A percentile compares a stretch with the other conserved stretches of the same genome.
phyloP scores from a whole-genome alignment of 345 rosid genomes.

The Syzygium aromaticum region DNA sequence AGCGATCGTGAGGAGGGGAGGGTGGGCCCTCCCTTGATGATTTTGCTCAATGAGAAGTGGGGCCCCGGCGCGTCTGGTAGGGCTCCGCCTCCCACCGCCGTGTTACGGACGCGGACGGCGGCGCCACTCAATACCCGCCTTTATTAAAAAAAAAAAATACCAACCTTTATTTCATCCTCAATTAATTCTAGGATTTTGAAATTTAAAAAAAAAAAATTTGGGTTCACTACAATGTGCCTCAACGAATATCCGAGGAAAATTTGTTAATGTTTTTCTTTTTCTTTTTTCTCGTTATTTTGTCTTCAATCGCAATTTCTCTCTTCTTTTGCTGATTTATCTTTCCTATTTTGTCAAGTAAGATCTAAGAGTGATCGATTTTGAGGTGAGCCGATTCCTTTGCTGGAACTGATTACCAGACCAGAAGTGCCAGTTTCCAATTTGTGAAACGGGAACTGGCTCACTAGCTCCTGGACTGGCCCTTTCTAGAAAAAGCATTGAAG shows the following conservation, averaged over 20 bases:
- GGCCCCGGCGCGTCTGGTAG: not conserved
- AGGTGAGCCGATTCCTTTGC: no score
- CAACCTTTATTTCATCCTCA: not conserved
- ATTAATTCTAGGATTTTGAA: not conserved
- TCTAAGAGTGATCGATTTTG: no score
- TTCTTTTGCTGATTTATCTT: not conserved
- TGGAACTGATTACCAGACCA: no score
- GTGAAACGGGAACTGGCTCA: no score
- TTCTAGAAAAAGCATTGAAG: no score
- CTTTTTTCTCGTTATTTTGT: not conserved
- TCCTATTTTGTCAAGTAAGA: no score
- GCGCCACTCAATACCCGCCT: not conserved
- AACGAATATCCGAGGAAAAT: not conserved
- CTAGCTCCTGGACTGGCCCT: no score
- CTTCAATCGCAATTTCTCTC: not conserved
- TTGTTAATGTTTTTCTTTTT: not conserved
- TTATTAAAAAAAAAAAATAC: not conserved
- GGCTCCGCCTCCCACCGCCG: not conserved
- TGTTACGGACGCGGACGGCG: not conserved
- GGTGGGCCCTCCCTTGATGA: not conserved
- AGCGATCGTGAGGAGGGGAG: not conserved
- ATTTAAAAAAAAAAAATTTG: not conserved
- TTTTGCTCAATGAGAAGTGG: not conserved
- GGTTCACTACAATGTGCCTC: rapidly evolving
- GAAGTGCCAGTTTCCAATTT: no score